Evolutionary conservation across 1,284 basidiomycete species (phyloP).

Genomic region (Hortiboletus rubellus): DNA sequence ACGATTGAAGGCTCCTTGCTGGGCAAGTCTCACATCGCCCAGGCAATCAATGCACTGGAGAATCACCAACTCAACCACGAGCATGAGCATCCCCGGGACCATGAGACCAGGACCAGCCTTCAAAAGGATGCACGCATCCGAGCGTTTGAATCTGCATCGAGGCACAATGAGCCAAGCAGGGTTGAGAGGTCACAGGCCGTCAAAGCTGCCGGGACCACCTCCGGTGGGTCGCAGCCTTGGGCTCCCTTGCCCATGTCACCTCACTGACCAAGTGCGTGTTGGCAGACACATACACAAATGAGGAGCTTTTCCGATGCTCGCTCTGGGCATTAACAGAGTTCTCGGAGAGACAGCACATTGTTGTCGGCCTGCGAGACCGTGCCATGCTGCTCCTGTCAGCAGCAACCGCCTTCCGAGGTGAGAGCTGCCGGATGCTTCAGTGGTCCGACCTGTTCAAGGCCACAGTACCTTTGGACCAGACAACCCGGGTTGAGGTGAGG

Average conservation of each 20-base stretch:
- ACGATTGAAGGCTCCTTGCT: conserved; percentile 9
- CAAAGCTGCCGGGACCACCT: conserved; percentile 23
- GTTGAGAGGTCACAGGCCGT: conserved; percentile 13
- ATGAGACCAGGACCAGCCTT: conserved; percentile 8
- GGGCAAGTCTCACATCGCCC: conserved; percentile 12
- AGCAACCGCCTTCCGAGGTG: background rate
- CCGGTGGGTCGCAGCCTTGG: conserved; percentile 5
- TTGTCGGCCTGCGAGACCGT: conserved; percentile 22
- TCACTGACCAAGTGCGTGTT: too few relatives aligned
- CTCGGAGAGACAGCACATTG: background rate
- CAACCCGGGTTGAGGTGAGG: too few relatives aligned
- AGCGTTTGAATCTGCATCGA: conserved; percentile 11
- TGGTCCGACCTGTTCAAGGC: background rate
- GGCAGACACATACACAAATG: conserved; percentile 20
- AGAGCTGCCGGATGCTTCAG: background rate
- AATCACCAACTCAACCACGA: conserved; percentile 7
- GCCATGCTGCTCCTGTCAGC: background rate
- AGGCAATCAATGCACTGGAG: conserved; percentile 19
- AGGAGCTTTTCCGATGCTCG: conserved; percentile 12
- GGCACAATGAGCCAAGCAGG: conserved; percentile 17
- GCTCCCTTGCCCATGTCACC: too few relatives aligned
- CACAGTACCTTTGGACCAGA: background rate
- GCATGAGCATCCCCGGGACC: conserved; percentile 8
- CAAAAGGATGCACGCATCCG: conserved; percentile 7
- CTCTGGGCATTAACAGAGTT: conserved; percentile 10